phyloP scores from a whole-genome alignment of 441 rosid genomes.

The Viola pubescens region DNA sequence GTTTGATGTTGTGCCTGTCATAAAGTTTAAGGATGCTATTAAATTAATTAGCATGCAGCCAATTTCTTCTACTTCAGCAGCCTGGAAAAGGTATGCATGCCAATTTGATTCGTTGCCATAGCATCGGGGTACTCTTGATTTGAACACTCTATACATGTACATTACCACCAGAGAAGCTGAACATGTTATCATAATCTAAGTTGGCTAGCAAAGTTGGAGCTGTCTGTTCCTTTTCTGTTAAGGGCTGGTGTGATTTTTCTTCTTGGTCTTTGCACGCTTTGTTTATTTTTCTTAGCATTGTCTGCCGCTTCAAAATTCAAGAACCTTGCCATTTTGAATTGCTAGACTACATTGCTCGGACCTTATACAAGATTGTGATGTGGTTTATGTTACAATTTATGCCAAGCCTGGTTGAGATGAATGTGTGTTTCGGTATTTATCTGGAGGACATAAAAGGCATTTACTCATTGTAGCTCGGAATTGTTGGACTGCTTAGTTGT shows the following conservation, averaged over 20 bases:
- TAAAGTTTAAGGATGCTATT: conserved; percentile 84
- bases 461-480: too few relatives aligned
- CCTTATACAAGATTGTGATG: too few relatives aligned
- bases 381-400: too few relatives aligned
- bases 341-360: too few relatives aligned
- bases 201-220: neutral
- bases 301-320: neutral
- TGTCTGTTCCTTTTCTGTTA: conserved; percentile 3
- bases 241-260: neutral
- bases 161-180: too few relatives aligned
- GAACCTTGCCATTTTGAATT: neutral
- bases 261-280: neutral
- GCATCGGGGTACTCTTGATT: too few relatives aligned
- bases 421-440: too few relatives aligned
- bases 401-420: too few relatives aligned
- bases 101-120: neutral
- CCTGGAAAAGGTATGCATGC: conserved; percentile 70
- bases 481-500: too few relatives aligned
- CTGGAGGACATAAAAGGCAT: too few relatives aligned
- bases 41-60: conserved; percentile 94
- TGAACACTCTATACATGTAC: too few relatives aligned
- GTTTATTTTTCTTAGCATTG: neutral
- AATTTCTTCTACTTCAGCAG: conserved; percentile 62
- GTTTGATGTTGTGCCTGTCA: conserved; percentile 91
- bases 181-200: too few relatives aligned